Percentiles rank a stretch among this genome's conserved stretches.
phyloP scores from a whole-genome alignment of 2,329 filamentous ascomycete genomes.

The Alternaria postmessia region DNA sequence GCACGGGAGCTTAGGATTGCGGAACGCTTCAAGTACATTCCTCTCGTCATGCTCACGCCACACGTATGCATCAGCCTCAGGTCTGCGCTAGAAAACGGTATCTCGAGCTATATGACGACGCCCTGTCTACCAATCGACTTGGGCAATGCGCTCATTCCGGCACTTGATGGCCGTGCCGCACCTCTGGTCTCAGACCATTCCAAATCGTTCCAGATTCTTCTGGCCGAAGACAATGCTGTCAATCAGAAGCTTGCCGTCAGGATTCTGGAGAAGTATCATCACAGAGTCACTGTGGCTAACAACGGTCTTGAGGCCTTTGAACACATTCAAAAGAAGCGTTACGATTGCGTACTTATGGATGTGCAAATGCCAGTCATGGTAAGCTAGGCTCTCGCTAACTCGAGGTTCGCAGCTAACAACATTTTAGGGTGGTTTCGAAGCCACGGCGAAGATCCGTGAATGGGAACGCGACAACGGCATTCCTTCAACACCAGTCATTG shows the following conservation, averaged over 20 bases:
- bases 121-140: conserved; percentile 93
- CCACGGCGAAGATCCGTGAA: conserved; percentile 94
- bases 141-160: conserved; percentile 94
- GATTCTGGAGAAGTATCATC: conserved; percentile 96
- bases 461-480: conserved; percentile 85
- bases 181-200: conserved; percentile 92
- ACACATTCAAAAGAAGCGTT: conserved; percentile 88
- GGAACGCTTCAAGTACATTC: conserved; percentile 97
- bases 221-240: conserved; percentile 96
- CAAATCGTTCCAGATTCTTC: conserved; percentile 91
- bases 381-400: conserved; percentile 45
- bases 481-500: conserved; percentile 91
- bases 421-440: conserved; percentile 86
- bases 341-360: conserved; percentile 98
- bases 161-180: conserved; percentile 89
- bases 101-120: conserved; percentile 99
- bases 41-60: conserved; percentile 89
- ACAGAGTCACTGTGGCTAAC: conserved; percentile 89
- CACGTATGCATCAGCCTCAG: conserved; percentile 91
- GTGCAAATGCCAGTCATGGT: conserved; percentile 99
- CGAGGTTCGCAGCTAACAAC: conserved; percentile 48
- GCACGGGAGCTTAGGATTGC: conserved; percentile 84
- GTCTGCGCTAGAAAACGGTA: conserved; percentile 90
- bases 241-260: conserved; percentile 96
- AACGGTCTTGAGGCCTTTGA: conserved; percentile 95